Percentiles rank a stretch among this genome's conserved stretches.
Evolutionary conservation across 2,329 filamentous ascomycete genomes (phyloP).

Genomic region (Monilinia laxa): DNA sequence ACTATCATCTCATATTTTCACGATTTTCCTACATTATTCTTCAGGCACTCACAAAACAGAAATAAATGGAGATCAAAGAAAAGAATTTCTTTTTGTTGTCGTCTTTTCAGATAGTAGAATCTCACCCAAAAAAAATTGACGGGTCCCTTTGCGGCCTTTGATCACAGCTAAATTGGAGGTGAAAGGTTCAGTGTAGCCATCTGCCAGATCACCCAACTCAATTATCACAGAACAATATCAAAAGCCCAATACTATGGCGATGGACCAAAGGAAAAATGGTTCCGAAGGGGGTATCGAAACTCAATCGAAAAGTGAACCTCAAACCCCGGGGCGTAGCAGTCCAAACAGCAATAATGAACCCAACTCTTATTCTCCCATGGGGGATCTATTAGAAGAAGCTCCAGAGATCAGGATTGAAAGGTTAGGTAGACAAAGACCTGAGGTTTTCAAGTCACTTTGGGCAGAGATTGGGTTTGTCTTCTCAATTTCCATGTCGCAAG

Average conservation of each 20-base stretch:
- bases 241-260: not conserved
- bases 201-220: not conserved
- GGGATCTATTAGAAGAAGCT: conserved; percentile 35
- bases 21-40: not conserved
- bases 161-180: conserved; percentile 1
- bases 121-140: not conserved
- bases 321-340: not conserved
- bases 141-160: not conserved
- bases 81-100: not conserved
- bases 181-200: not conserved
- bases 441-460: conserved; percentile 51
- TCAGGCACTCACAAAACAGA: not conserved
- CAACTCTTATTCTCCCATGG: not conserved
- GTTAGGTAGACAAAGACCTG: conserved; percentile 57
- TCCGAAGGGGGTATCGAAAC: not conserved
- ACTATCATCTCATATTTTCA: conserved; percentile 5
- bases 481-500: conserved; percentile 58
- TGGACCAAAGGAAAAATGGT: not conserved
- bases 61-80: conserved; percentile 16
- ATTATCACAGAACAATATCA: not conserved
- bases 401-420: conserved; percentile 48
- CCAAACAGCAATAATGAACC: not conserved
- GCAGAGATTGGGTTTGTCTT: conserved; percentile 60
- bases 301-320: conserved; percentile 4
- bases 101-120: not conserved